Evolutionary conservation across 1,139 yeast genomes (phyloP), one percentile per base, ranked within the genome.

Genomic region (Scheffersomyces quercinus): DNA sequence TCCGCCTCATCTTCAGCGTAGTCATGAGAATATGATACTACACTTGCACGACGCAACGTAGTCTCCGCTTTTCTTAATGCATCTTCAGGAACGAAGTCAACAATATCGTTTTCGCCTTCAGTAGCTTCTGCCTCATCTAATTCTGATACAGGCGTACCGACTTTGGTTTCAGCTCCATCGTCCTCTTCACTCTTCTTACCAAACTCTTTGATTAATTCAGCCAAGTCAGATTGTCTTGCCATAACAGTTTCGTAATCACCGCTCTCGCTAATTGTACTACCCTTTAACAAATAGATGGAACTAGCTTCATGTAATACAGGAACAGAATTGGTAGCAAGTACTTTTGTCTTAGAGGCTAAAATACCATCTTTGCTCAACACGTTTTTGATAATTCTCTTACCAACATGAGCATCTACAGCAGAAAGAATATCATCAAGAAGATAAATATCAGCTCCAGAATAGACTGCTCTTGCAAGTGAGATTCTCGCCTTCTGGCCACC

Each of bases 181-280:
- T 39, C 47, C 3, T 45, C 47, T 8, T 45, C 60, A 38, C 65
- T 68, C 42, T 76, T 76, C 50, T 79, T 79, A 47, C 97, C 97
- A 60, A 81, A 90, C 50, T 89, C 97, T 42, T 73, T 73, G 47
- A 93, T 80, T 58, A 93, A 74, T 45, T 74, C 39, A 9, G 54
- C 54, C 44, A 54, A 52, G 14, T 50, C 56, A 12, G 49, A 44
- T 28, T 48, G 46, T 28, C 45, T 45, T 5, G 38, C 45, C 46
- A 47, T 44, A 8, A 52, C 55, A 8, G 44, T 44, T 2, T 59
- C 58, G 46, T 53, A 68, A 16, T 57, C 58, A 10, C 77, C 77
- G 29, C 64, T 55, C 44, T 64, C 68, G 5, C 48, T 42, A 26
- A 64, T 56, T 12, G 54, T 44, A 14, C 64, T 64, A 24, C 47